Evolutionary conservation across 2,329 filamentous ascomycete genomes (phyloP).

Genomic region (Cryphonectria naterciae): DNA sequence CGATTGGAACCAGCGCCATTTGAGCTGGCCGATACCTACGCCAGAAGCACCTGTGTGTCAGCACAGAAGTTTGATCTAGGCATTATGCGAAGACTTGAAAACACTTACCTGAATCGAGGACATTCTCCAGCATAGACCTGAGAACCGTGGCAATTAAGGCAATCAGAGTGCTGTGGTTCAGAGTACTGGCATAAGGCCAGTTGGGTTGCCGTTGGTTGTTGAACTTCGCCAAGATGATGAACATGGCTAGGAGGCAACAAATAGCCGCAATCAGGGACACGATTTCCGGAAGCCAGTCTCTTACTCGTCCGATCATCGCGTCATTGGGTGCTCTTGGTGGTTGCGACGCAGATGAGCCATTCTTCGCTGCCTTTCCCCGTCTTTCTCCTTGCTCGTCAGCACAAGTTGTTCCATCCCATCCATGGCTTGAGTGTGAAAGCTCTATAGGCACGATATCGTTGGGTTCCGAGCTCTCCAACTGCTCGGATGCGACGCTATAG

Average conservation of each 20-base stretch:
- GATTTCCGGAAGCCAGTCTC: not conserved
- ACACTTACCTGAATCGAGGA: slow-evolving; percentile 2
- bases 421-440: not conserved
- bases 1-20: slow-evolving; percentile 11
- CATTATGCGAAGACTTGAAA: not conserved
- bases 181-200: slow-evolving; percentile 5
- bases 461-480: not conserved
- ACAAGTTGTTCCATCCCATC: not conserved
- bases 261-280: not conserved
- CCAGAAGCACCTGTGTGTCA: not conserved
- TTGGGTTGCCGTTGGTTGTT: slow-evolving; percentile 3
- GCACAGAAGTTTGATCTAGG: not conserved
- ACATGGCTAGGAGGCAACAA: not conserved
- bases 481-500: not conserved
- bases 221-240: not conserved
- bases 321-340: not conserved
- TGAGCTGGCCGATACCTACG: slow-evolving; percentile 2
- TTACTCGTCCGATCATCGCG: not conserved
- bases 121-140: not conserved
- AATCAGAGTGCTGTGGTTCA: slow-evolving; percentile 10
- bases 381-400: not conserved
- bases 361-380: not conserved
- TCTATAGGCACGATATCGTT: not conserved
- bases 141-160: slow-evolving; percentile 6
- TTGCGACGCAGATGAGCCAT: not conserved